Evolutionary conservation across 768 basidiomycete species (phyloP), one percentile per base, ranked within the genome.

Genomic region (Exsudoporus frostii): DNA sequence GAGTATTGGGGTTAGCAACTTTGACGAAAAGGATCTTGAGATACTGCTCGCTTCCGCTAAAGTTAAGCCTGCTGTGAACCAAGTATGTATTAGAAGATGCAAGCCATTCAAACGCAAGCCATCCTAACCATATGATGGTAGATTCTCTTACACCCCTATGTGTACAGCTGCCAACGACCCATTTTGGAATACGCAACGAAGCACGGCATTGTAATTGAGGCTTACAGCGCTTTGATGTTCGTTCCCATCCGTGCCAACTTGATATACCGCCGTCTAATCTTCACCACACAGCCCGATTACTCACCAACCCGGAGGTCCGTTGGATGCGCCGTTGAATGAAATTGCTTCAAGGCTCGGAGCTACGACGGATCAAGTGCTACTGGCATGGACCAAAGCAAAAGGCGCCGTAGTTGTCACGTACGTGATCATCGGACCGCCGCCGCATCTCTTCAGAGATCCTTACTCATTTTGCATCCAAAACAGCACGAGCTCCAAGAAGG

Each of bases 1-100:
- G 80, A 85, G 80, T 65, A 86, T 88, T 50, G 86, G 86, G 20
- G 83, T 88, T 37, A 84, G 82, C 70, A 89, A 89, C 71, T 88
- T 86, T 61, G 72, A 72, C 13, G 74, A 82, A 13, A 50, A 72
- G 1, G 76, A 90, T 27, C 76, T 88, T 20, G 65, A 78, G 41
- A 73, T 74, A 19, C 70, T 88, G 20, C 68, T 88, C 14, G 73
- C 70, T n/a, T 78, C 78, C 2, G 83, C 83, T 8, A 82, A 85
- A 62, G 69, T 85, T 58, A 79, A 77, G 58, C 87, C 86, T 0
- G 83, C 74, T 2, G 83, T 79, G 9, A 90, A 89, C 68, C 88
- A 90, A 73, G 85, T 81, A 19, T 25, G 68, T 60, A 32, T 51
- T 14, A 13, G n/a, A 30, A 14, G 25, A 8, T 14, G 20, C n/a